Conservation (phyloP, 148 eudicot genomes). For the Beta vulgaris region DNA sequence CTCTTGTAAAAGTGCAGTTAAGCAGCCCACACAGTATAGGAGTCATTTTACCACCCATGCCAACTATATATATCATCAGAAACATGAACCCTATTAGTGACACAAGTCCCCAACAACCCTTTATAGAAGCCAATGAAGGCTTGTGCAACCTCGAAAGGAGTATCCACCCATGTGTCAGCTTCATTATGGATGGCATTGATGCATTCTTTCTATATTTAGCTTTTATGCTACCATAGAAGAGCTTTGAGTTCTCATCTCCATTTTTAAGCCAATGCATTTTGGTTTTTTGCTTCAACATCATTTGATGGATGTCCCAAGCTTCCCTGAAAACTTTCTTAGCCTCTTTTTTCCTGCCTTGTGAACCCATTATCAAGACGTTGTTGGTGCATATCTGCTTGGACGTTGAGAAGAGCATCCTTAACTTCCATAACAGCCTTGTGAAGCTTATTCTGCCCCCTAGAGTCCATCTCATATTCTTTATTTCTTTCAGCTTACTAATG, state of each 20-base stretch:
- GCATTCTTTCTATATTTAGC: background rate
- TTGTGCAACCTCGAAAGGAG: background rate
- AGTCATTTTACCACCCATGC: background rate
- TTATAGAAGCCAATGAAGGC: background rate
- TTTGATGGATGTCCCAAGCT: background rate
- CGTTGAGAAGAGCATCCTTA: no score
- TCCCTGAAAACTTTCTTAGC: background rate
- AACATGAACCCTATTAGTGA: background rate
- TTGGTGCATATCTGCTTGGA: no score
- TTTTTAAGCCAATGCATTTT: background rate
- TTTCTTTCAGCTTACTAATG: no score
- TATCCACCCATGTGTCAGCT: background rate
- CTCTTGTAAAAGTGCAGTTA: background rate
- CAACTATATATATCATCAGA: background rate
- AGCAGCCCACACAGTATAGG: background rate
- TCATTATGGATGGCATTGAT: background rate
- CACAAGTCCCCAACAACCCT: background rate
- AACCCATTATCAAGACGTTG: no score
- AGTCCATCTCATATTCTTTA: no score
- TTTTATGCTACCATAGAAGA: background rate
- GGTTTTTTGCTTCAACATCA: background rate
- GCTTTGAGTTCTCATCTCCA: background rate
- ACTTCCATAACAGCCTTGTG: no score
- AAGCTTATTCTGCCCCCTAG: no score
- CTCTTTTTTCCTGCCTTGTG: background rate